Percentiles rank a stretch among this genome's conserved stretches.
Evolutionary conservation across 352 stramenopile genomes (phyloP).

Genomic region (Globisporangium uncinulatum): DNA sequence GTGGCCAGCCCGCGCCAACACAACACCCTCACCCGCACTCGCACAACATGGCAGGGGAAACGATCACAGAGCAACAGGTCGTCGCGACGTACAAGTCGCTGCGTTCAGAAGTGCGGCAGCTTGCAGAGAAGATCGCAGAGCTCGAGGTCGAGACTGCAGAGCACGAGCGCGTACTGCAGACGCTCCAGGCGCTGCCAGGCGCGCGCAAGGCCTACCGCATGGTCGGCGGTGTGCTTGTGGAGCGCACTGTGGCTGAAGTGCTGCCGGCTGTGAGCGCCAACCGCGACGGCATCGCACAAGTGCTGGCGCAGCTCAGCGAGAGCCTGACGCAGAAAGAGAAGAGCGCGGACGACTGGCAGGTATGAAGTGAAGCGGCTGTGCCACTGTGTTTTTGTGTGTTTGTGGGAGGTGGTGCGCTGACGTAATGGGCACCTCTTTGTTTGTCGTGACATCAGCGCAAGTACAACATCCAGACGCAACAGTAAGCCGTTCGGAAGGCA

Average conservation of each 20-base stretch:
- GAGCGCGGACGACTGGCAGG: slow-evolving; percentile 76
- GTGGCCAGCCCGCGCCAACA: neutral
- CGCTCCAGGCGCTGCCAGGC: slow-evolving; percentile 60
- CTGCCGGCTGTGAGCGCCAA: slow-evolving; percentile 88
- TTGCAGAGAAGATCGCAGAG: slow-evolving; percentile 82
- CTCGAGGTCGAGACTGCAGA: slow-evolving; percentile 80
- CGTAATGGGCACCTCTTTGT: neutral
- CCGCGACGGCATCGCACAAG: slow-evolving; percentile 72
- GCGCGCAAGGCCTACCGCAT: slow-evolving; percentile 92
- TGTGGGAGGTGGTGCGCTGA: neutral
- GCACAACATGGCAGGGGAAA: slow-evolving; percentile 28
- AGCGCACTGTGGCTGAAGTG: slow-evolving; percentile 95
- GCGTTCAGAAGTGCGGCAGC: slow-evolving; percentile 73
- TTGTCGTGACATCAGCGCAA: slow-evolving; percentile 37
- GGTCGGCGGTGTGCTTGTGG: slow-evolving; percentile 95
- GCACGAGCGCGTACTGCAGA: slow-evolving; percentile 81
- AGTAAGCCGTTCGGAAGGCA: slow-evolving; percentile 24
- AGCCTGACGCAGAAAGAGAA: slow-evolving; percentile 84
- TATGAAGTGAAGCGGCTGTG: slow-evolving; percentile 10
- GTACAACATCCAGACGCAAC: slow-evolving; percentile 84
- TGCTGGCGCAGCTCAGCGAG: slow-evolving; percentile 68
- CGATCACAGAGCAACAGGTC: slow-evolving; percentile 83
- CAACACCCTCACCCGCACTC: slow-evolving; percentile 5
- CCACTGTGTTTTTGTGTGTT: neutral
- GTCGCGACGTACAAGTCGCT: slow-evolving; percentile 86